Conservation (phyloP, 176 grass and related monocot genomes). For the Hordeum vulgare region DNA sequence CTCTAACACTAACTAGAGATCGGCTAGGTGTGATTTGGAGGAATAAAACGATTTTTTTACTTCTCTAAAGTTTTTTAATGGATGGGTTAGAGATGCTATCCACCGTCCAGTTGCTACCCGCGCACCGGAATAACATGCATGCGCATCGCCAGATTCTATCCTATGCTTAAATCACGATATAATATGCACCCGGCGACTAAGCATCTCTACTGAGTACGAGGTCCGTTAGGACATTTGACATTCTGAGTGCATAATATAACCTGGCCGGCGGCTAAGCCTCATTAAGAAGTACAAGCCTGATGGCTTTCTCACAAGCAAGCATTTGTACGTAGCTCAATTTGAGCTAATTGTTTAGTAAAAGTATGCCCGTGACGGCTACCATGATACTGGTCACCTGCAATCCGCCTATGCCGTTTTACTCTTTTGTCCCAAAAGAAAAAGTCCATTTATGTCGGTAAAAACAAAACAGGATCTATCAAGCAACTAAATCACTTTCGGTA, state of each 20-base stretch:
- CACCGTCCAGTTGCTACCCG: background rate
- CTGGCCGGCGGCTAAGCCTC: background rate
- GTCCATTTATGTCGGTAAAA: background rate
- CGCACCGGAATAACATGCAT: background rate
- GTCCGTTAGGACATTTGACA: background rate
- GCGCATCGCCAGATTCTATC: background rate
- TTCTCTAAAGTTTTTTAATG: too few species aligned
- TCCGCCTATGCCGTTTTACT: background rate
- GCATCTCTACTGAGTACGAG: background rate
- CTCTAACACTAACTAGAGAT: too few species aligned
- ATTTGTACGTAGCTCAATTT: background rate
- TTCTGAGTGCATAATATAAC: background rate
- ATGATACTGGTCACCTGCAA: background rate
- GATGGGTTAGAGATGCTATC: background rate
- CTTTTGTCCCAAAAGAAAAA: background rate
- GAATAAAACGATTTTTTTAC: too few species aligned
- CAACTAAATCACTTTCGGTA: background rate
- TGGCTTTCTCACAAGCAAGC: background rate
- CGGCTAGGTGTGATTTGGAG: too few species aligned
- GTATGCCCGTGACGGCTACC: background rate
- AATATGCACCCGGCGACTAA: slow-evolving; percentile 6
- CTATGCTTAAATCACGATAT: background rate
- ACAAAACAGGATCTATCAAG: background rate
- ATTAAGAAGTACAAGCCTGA: background rate
- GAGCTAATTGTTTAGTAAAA: background rate